A percentile compares a stretch with the other conserved stretches of the same genome.
Evolutionary conservation across 768 basidiomycete genomes (phyloP).

Genomic region (Pholiota molesta): DNA sequence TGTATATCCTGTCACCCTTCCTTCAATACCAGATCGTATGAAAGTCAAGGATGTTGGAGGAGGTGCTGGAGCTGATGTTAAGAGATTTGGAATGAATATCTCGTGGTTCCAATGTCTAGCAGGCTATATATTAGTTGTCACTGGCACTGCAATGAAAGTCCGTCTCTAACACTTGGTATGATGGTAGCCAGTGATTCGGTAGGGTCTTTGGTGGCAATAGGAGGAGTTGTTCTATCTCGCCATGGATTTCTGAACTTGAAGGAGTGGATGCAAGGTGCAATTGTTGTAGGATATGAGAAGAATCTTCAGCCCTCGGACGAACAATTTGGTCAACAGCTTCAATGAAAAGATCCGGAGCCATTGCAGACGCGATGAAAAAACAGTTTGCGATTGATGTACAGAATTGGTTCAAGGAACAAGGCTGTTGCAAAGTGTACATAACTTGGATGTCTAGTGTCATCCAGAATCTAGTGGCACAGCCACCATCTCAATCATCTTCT

Average conservation of each 20-base stretch:
- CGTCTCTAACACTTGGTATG: constrained; percentile 80
- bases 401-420: background rate
- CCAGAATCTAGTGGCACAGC: background rate
- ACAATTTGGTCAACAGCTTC: constrained; percentile 51
- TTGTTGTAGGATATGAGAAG: constrained; percentile 47
- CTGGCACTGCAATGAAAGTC: constrained; percentile 7
- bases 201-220: constrained; percentile 69
- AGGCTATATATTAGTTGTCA: constrained; percentile 21
- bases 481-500: background rate
- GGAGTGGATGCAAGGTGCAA: constrained; percentile 64
- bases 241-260: constrained; percentile 59
- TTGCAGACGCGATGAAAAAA: constrained; percentile 2
- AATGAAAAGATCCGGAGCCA: constrained; percentile 21
- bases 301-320: constrained; percentile 42
- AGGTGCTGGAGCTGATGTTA: constrained; percentile 67
- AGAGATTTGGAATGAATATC: constrained; percentile 62
- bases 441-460: too few species aligned
- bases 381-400: background rate
- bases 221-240: constrained; percentile 74
- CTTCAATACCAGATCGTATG: constrained; percentile 77
- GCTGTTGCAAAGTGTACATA: too few species aligned
- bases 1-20: constrained; percentile 76
- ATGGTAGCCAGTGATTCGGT: constrained; percentile 72
- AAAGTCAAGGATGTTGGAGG: constrained; percentile 77
- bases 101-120: constrained; percentile 73